A percentile compares a stretch with the other conserved stretches of the same genome.
Evolutionary conservation across 2,329 filamentous ascomycete genomes (phyloP).

Genomic region (Aspergillus oerlinghausenensis): DNA sequence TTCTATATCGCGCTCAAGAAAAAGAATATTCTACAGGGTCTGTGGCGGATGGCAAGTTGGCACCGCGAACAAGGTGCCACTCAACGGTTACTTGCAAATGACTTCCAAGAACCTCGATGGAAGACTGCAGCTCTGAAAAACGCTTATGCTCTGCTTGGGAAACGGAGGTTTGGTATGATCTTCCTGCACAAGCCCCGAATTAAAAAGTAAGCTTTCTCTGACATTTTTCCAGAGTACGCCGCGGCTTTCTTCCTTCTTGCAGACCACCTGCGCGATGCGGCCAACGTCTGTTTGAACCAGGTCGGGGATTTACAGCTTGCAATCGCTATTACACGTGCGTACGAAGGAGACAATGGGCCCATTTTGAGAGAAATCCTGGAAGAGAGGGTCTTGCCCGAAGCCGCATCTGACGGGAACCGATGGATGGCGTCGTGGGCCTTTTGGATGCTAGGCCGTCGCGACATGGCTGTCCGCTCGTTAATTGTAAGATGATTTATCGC

Average conservation of each 20-base stretch:
- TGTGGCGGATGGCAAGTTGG: constrained; percentile 94
- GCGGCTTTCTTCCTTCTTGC: constrained; percentile 93
- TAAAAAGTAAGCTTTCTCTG: constrained; percentile 5
- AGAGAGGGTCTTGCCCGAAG: constrained; percentile 72
- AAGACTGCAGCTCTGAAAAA: constrained; percentile 89
- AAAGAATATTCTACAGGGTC: constrained; percentile 80
- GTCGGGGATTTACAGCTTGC: constrained; percentile 86
- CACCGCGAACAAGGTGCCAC: constrained; percentile 81
- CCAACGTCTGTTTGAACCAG: constrained; percentile 80
- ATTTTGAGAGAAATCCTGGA: constrained; percentile 70
- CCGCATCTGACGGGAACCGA: constrained; percentile 75
- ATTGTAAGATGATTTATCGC: constrained; percentile 56
- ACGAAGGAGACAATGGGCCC: constrained; percentile 77
- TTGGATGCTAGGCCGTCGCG: constrained; percentile 77
- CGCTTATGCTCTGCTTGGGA: constrained; percentile 89
- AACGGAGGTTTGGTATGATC: constrained; percentile 70
- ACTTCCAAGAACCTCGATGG: constrained; percentile 85
- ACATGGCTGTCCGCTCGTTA: constrained; percentile 78
- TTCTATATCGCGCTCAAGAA: constrained; percentile 89
- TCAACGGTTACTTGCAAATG: constrained; percentile 74
- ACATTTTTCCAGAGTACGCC: constrained; percentile 66
- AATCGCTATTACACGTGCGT: constrained; percentile 79
- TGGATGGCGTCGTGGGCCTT: constrained; percentile 97
- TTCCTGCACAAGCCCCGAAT: neutral
- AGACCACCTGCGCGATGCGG: constrained; percentile 76